These are phyloP conservation scores for Blepharisma stoltei DNA, from an alignment of 73 alveolate species.

Conservation along the genomic window DNA sequence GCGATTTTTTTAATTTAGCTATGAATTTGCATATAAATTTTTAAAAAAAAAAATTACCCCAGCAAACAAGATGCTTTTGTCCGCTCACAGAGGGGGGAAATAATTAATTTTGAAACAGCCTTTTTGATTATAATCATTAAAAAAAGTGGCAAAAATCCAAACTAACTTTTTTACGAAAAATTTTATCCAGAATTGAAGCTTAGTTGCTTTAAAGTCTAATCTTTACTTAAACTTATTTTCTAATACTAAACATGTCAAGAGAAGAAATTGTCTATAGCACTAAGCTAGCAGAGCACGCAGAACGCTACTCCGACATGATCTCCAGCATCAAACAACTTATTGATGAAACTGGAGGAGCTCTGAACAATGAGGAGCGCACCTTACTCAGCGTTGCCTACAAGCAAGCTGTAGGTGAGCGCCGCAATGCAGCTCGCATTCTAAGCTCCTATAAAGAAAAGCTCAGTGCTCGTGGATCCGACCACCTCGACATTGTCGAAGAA, in stretches of 20 bases:
- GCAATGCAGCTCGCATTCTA: conserved; percentile 64
- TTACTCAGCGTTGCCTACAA: conserved; percentile 65
- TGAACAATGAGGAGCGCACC: conserved; percentile 73
- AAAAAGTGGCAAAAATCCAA: no score
- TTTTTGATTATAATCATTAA: no score
- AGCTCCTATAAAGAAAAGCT: conserved; percentile 71
- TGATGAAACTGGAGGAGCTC: conserved; percentile 51
- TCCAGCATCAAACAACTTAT: conserved; percentile 58
- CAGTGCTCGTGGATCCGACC: conserved; percentile 46
- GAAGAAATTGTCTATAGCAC: conserved; percentile 60
- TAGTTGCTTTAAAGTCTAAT: no score
- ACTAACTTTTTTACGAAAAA: no score
- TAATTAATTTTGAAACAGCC: no score
- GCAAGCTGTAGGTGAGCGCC: conserved; percentile 53
- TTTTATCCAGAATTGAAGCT: no score
- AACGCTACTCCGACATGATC: conserved; percentile 73
- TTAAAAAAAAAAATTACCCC: no score
- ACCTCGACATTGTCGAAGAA: conserved; percentile 35
- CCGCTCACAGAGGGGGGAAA: no score
- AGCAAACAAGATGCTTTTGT: no score
- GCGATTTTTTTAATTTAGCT: no score
- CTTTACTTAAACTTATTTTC: no score
- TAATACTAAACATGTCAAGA: conserved; percentile 36
- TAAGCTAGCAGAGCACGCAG: conserved; percentile 75
- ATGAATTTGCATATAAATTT: no score